Conservation (phyloP, 805 yeast species). For the Yamadazyma insecticola region DNA sequence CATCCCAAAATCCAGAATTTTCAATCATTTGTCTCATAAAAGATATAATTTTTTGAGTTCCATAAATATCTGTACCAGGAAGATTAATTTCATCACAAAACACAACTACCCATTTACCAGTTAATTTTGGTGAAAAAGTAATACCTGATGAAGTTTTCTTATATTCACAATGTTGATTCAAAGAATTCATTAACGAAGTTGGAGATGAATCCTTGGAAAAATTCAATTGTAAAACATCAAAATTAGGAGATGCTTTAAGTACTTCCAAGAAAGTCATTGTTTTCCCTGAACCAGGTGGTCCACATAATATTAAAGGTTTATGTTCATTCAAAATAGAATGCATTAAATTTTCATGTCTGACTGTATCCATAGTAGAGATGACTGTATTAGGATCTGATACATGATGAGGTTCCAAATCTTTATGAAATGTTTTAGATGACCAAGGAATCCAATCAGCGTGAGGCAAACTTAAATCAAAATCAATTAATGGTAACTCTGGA, state of each 20-base stretch:
- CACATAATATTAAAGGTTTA: constrained; percentile 69
- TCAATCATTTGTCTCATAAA: constrained; percentile 74
- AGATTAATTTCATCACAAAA: constrained; percentile 92
- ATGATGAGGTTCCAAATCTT: constrained; percentile 53
- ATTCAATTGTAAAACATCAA: constrained; percentile 65
- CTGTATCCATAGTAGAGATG: constrained; percentile 77
- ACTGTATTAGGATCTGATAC: constrained; percentile 59
- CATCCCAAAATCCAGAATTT: constrained; percentile 72
- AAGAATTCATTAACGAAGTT: constrained; percentile 49
- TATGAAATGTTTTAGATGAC: constrained; percentile 28
- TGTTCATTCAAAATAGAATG: constrained; percentile 52
- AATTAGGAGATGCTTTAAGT: constrained; percentile 50
- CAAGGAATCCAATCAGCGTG: constrained; percentile 9
- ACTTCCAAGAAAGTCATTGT: constrained; percentile 84
- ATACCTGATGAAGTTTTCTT: constrained; percentile 47
- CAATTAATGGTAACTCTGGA: constrained; percentile 1
- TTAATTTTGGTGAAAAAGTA: constrained; percentile 51
- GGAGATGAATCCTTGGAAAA: constrained; percentile 81
- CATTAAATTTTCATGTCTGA: constrained; percentile 59
- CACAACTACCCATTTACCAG: constrained; percentile 69
- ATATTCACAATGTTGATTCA: constrained; percentile 73
- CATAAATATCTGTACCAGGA: constrained; percentile 67
- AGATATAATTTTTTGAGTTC: constrained; percentile 66
- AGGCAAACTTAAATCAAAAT: constrained; percentile 6
- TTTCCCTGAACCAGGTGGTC: constrained; percentile 97